Base-by-base conservation (phyloP, 148 eudicot genomes). In the Rheum nobile region DNA sequence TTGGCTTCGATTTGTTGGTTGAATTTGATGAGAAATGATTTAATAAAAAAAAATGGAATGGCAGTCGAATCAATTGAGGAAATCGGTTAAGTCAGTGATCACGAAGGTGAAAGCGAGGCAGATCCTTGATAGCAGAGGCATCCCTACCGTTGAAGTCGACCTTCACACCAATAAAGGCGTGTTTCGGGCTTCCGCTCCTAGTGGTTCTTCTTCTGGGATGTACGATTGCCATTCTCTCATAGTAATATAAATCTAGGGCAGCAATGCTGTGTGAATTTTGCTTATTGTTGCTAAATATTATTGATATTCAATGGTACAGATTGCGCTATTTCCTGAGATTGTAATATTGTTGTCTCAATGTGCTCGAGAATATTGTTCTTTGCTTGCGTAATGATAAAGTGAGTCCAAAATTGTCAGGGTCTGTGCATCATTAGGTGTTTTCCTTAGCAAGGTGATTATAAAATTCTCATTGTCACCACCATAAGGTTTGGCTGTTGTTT, bases 81-180 rank as follows among this genome's bases (percentile, higher is more conserved):
- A 95, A 86, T 86, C 97, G 44, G 98, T 95, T 44, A 84, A 85
- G 34, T 88, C 98, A 29, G 96, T 87, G 77, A 95, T 91, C 42
- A 95, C 97, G 69, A 95, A 95, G 86, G 90, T 91, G 77, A 90
- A 88, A 71, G 98, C 93, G 24, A 82, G 98, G 75, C 96, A 91
- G 79, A 95, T 95, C 76, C 87, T 95, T 61, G 98, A 95, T 75
- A 91, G 98, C 74, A 88, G 97, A 83, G 98, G 98, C 65, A 88
- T 91, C 84, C 97, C 98, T 16, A 90, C 98, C 0, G 93, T 95
- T 76, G 98, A 95, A 81, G 98, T 91, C 22, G 98, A 91, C 71
- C 79, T 95, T 72, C 68, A 82, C 76, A 95, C 98, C 44, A 91
- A 95, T 71, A 95, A 95, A 80, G 98, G 97, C 85, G 76, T 85